These are phyloP conservation scores for Candida silvatica DNA, from an alignment of 805 yeast genomes.

Conservation along the genomic window DNA sequence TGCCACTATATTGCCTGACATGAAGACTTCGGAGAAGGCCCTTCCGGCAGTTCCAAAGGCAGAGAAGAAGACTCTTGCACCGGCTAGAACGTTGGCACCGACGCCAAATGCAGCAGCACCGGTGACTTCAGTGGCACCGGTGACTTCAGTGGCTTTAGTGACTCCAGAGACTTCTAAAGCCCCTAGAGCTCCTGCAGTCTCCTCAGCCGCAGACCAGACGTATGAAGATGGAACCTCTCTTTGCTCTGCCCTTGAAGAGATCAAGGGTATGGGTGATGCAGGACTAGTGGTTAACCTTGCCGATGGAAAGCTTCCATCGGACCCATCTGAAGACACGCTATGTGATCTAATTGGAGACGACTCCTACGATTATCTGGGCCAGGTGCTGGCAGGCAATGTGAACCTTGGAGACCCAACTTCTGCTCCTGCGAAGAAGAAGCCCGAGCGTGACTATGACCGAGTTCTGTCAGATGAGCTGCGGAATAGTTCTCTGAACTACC, in stretches of 20 bases:
- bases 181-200: too few species aligned
- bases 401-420: conserved; percentile 1
- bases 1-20: too few species aligned
- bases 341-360: conserved; percentile 22
- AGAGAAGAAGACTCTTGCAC: too few species aligned
- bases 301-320: conserved; percentile 7
- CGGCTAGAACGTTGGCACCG: too few species aligned
- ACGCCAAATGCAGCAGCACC: too few species aligned
- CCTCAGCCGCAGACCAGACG: too few species aligned
- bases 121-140: too few species aligned
- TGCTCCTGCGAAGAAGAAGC: background rate
- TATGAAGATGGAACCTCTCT: conserved; percentile 14
- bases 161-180: too few species aligned
- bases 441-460: conserved; percentile 16
- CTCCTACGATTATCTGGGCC: conserved; percentile 37
- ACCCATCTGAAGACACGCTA: conserved; percentile 8
- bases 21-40: too few species aligned
- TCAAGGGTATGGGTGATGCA: conserved; percentile 12
- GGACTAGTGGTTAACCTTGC: conserved; percentile 11
- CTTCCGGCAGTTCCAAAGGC: too few species aligned
- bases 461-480: conserved; percentile 14
- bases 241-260: conserved; percentile 20
- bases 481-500: conserved; percentile 28
- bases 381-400: conserved; percentile 21
- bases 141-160: too few species aligned